A percentile compares a stretch with the other conserved stretches of the same genome.
Evolutionary conservation across 306 rosid genomes (phyloP).

Genomic region (Prosopis cineraria): DNA sequence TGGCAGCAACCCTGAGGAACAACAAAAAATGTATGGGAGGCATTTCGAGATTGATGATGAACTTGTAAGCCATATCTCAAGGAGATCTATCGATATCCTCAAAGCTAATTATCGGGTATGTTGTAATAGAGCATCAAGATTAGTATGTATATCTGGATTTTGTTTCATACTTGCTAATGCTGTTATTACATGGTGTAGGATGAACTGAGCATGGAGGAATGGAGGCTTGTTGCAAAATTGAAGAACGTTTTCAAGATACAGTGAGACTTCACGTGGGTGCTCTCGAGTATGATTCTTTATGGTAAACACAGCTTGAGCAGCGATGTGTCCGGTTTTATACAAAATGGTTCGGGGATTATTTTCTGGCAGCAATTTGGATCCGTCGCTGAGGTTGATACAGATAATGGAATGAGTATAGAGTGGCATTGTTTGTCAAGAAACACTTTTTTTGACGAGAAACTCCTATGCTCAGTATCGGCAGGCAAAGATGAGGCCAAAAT

Average conservation of each 20-base stretch:
- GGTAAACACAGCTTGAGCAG: not conserved
- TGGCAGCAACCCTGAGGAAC: constrained; percentile 83
- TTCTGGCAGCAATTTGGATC: not conserved
- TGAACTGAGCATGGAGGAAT: constrained; percentile 69
- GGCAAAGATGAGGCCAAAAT: not conserved
- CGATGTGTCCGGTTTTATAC: constrained; percentile 21
- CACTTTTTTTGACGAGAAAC: not conserved
- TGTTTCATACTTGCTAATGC: constrained; percentile 14
- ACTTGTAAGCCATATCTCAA: constrained; percentile 89
- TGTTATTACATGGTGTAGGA: constrained; percentile 53
- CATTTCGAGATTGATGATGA: constrained; percentile 93
- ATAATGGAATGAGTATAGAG: not conserved
- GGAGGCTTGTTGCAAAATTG: constrained; percentile 85
- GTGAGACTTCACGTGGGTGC: constrained; percentile 31
- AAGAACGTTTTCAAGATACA: constrained; percentile 78
- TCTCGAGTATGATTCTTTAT: not conserved
- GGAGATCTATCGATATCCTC: constrained; percentile 85
- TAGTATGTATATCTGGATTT: not conserved
- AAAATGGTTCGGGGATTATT: not conserved
- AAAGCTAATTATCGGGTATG: constrained; percentile 88
- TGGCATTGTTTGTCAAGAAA: not conserved
- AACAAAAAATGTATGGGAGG: constrained; percentile 93
- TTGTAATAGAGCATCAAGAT: not conserved
- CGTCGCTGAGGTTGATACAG: not conserved
- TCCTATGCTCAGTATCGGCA: not conserved